These are phyloP conservation scores for Apiospora pterosperma DNA, from an alignment of 2,329 filamentous ascomycete species.

Conservation along the genomic window DNA sequence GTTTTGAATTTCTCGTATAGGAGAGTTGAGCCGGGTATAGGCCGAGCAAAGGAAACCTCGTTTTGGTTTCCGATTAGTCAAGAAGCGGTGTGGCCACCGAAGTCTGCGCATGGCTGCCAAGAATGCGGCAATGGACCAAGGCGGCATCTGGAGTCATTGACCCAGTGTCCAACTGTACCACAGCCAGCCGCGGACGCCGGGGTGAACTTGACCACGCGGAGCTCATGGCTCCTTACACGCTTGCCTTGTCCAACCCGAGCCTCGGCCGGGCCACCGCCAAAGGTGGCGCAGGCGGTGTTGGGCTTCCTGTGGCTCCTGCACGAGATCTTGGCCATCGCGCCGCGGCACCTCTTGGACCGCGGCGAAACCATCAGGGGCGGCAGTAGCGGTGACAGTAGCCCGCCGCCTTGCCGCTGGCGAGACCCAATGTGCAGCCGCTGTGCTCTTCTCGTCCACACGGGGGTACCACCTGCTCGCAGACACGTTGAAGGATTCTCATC, in stretches of 20 bases:
- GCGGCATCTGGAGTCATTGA: constrained; percentile 14
- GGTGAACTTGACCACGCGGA: constrained; percentile 29
- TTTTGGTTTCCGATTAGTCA: not conserved
- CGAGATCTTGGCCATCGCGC: constrained; percentile 32
- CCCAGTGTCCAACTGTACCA: constrained; percentile 22
- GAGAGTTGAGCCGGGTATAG: not conserved
- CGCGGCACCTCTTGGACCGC: constrained; percentile 31
- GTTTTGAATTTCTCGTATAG: not conserved
- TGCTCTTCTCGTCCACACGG: constrained; percentile 31
- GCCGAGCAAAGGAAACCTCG: not conserved
- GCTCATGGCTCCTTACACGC: constrained; percentile 30
- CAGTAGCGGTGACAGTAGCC: no score
- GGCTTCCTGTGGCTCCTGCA: constrained; percentile 32
- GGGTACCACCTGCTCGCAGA: constrained; percentile 32
- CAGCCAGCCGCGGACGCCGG: not conserved
- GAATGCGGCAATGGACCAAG: constrained; percentile 30
- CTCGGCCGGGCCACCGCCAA: constrained; percentile 10
- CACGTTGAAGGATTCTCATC: no score
- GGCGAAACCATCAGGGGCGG: not conserved
- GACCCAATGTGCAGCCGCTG: constrained; percentile 27
- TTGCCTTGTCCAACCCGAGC: constrained; percentile 19
- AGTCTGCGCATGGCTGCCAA: constrained; percentile 27
- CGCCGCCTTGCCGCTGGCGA: constrained; percentile 15
- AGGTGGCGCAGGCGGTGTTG: constrained; percentile 19
- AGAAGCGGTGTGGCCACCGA: constrained; percentile 26